Percentiles rank a stretch among this genome's conserved stretches.
phyloP scores from a whole-genome alignment of 2,329 filamentous ascomycete species.

The Hawksworthiomyces lignivorus region DNA sequence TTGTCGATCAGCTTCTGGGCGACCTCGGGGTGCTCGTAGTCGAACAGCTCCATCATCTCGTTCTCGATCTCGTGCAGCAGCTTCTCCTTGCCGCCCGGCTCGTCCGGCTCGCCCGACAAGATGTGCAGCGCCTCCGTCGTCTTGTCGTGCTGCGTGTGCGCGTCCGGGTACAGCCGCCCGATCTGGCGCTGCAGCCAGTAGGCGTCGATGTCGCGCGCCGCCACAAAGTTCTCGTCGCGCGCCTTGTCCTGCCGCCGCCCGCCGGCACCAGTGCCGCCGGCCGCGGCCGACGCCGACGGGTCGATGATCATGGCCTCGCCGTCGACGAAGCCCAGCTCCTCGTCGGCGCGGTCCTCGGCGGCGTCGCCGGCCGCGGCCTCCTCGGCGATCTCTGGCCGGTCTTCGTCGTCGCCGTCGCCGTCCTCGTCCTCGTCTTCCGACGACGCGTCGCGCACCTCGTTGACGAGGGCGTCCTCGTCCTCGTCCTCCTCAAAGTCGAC shows the following conservation, averaged over 20 bases:
- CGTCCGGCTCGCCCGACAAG: constrained; percentile 66
- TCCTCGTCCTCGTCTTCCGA: constrained; percentile 71
- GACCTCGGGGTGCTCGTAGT: constrained; percentile 91
- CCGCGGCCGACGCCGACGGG: constrained; percentile 39
- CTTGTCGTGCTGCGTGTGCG: constrained; percentile 89
- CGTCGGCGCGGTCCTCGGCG: constrained; percentile 39
- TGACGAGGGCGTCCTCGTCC: constrained; percentile 68
- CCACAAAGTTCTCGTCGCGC: constrained; percentile 55
- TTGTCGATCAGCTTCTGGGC: constrained; percentile 89
- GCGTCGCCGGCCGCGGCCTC: constrained; percentile 43
- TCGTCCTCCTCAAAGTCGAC: constrained; percentile 94
- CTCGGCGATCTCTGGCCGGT: constrained; percentile 46
- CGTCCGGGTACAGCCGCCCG: constrained; percentile 78
- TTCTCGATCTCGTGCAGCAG: constrained; percentile 91
- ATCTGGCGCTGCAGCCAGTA: constrained; percentile 96
- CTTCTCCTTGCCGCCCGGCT: constrained; percentile 69
- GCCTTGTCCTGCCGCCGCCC: constrained; percentile 38
- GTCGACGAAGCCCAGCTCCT: constrained; percentile 43
- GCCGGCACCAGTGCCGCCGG: constrained; percentile 40
- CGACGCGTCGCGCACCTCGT: constrained; percentile 82
- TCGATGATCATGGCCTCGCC: constrained; percentile 81
- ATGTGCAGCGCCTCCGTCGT: constrained; percentile 77
- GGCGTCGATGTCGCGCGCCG: constrained; percentile 87
- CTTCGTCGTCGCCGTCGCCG: constrained; percentile 48
- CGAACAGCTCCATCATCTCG: constrained; percentile 95